Conservation (phyloP, 179 eudicot genomes). For the Actinidia arguta region DNA sequence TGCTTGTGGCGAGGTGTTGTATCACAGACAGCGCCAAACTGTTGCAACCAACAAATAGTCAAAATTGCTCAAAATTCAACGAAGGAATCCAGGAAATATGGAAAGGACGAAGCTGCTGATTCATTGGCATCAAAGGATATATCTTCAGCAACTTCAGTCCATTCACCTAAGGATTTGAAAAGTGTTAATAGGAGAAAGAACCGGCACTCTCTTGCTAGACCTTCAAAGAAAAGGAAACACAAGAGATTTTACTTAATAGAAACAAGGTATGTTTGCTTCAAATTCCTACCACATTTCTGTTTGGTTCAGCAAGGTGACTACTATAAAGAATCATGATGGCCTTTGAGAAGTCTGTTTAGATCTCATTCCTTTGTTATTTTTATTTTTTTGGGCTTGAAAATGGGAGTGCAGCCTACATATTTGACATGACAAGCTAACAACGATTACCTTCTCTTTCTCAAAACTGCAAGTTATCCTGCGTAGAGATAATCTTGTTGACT, state of each 20-base stretch:
- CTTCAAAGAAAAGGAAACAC: constrained; percentile 40
- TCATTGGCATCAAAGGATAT: constrained; percentile 27
- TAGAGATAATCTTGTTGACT: too few relatives aligned
- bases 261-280: constrained; percentile 48
- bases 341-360: too few relatives aligned
- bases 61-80: too few relatives aligned
- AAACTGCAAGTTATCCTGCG: too few relatives aligned
- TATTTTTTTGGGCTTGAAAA: background rate
- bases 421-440: too few relatives aligned
- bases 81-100: constrained; percentile 34
- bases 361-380: too few relatives aligned
- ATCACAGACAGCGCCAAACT: too few relatives aligned
- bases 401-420: background rate
- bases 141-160: constrained; percentile 26
- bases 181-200: constrained; percentile 37
- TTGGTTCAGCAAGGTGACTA: background rate
- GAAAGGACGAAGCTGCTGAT: constrained; percentile 29
- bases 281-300: background rate
- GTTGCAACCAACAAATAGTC: too few relatives aligned
- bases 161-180: constrained; percentile 28
- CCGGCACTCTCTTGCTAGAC: constrained; percentile 29
- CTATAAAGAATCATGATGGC: background rate
- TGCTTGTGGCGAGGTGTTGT: too few relatives aligned
- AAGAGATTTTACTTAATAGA: constrained; percentile 22
- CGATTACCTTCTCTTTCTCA: too few relatives aligned